Percentiles rank a stretch among this genome's conserved stretches.
Conservation (phyloP, 495 filamentous ascomycete genomes). For the Aspergillus taichungensis region DNA sequence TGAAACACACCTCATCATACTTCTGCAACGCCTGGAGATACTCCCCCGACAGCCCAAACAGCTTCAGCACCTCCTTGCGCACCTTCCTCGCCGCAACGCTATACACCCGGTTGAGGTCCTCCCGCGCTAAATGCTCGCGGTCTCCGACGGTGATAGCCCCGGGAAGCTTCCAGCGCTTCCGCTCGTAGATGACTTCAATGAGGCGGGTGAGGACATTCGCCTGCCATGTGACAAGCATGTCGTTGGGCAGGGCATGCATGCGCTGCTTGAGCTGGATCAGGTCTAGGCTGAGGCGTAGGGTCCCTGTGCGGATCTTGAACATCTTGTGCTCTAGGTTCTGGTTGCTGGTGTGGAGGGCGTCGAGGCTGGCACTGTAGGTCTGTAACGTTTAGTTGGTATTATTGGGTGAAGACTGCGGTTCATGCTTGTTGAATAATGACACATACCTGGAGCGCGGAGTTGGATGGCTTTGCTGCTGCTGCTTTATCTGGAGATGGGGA, state of each 20-base stretch:
- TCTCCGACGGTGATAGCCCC: constrained; percentile 13
- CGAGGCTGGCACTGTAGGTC: constrained; percentile 11
- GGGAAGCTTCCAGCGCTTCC: constrained; percentile 17
- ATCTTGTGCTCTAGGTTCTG: constrained; percentile 16
- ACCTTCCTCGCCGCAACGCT: constrained; percentile 20
- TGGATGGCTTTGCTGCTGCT: neutral
- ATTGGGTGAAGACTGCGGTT: neutral
- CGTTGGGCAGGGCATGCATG: constrained; percentile 19
- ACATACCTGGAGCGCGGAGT: constrained; percentile 7
- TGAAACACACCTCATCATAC: constrained; percentile 23
- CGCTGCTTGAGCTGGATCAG: constrained; percentile 21
- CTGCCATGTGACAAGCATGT: constrained; percentile 28
- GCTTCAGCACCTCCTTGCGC: constrained; percentile 12
- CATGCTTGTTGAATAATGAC: neutral
- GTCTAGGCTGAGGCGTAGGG: constrained; percentile 19
- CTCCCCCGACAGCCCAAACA: constrained; percentile 18
- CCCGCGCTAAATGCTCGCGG: constrained; percentile 8
- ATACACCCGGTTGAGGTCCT: constrained; percentile 18
- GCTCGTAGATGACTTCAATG: constrained; percentile 25
- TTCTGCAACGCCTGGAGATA: constrained; percentile 23
- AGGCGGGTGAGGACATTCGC: constrained; percentile 32
- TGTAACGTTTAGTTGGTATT: neutral
- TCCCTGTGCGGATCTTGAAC: constrained; percentile 12
- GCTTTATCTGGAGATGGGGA: neutral
- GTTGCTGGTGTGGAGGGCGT: constrained; percentile 18